phyloP scores from a whole-genome alignment of 1,139 yeast genomes.

The Hemisphaericaspora subhashii region DNA sequence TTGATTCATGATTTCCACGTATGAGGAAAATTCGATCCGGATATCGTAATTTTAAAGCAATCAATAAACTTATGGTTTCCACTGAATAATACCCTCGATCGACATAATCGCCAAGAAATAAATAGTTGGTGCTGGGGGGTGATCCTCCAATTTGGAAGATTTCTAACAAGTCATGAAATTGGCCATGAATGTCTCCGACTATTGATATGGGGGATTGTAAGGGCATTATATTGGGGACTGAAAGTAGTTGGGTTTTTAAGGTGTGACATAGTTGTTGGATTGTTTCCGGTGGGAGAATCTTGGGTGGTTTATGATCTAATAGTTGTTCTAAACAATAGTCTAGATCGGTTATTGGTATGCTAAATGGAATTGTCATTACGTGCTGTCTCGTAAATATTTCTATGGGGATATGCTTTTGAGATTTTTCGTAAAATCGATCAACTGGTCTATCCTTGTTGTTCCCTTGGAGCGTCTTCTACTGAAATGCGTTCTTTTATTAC shows the following conservation, averaged over 20 bases:
- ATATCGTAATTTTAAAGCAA: slow-evolving; percentile 82
- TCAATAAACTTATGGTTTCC: slow-evolving; percentile 82
- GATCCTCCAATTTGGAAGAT: slow-evolving; percentile 91
- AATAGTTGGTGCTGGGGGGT: slow-evolving; percentile 89
- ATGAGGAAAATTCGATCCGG: slow-evolving; percentile 80
- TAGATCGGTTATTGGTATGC: slow-evolving; percentile 38
- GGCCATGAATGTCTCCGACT: slow-evolving; percentile 99
- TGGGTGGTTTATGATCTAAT: slow-evolving; percentile 45
- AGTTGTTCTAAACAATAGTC: slow-evolving; percentile 48
- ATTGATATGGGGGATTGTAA: slow-evolving; percentile 86
- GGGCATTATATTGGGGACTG: slow-evolving; percentile 71
- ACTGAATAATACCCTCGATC: slow-evolving; percentile 87
- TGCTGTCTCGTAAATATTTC: neutral
- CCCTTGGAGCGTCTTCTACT: too few relatives aligned
- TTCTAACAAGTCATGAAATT: slow-evolving; percentile 88
- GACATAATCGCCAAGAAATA: slow-evolving; percentile 92
- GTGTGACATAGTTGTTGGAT: slow-evolving; percentile 46
- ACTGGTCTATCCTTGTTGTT: too few relatives aligned
- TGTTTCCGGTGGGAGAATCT: slow-evolving; percentile 41
- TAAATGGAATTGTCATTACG: slow-evolving; percentile 35
- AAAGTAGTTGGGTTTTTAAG: slow-evolving; percentile 38
- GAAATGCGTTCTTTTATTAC: too few relatives aligned
- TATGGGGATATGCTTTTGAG: too few relatives aligned
- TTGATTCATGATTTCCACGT: slow-evolving; percentile 93
- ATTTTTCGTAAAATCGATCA: too few relatives aligned